These are phyloP conservation scores for Vicia villosa DNA, from an alignment of 306 rosid genomes.

Conservation along the genomic window DNA sequence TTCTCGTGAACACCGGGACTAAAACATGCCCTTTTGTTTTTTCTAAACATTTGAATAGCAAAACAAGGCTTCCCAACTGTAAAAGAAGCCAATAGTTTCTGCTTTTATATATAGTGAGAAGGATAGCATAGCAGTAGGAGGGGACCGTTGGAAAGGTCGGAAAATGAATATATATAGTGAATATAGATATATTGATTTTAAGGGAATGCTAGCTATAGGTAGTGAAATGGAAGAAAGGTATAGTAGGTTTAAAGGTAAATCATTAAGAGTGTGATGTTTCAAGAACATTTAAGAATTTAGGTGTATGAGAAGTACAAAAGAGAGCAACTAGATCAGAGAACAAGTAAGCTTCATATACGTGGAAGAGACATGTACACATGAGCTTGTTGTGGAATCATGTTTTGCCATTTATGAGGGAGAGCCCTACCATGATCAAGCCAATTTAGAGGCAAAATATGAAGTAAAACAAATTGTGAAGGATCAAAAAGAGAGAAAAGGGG, in stretches of 20 bases:
- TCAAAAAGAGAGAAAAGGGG: slow-evolving; percentile 21
- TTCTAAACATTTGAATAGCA: slow-evolving; percentile 57
- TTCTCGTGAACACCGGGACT: slow-evolving; percentile 76
- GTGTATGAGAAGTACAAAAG: slow-evolving; percentile 21
- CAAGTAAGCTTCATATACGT: slow-evolving; percentile 29
- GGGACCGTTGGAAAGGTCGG: slow-evolving; percentile 40
- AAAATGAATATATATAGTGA: slow-evolving; percentile 28
- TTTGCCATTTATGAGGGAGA: slow-evolving; percentile 34
- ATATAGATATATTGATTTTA: background rate
- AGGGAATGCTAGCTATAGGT: slow-evolving; percentile 15
- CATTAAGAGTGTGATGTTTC: slow-evolving; percentile 33
- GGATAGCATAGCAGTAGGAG: slow-evolving; percentile 25
- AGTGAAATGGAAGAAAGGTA: slow-evolving; percentile 25
- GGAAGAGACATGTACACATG: slow-evolving; percentile 56
- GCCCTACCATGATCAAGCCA: slow-evolving; percentile 40
- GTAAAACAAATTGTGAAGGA: slow-evolving; percentile 29
- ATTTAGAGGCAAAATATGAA: slow-evolving; percentile 32
- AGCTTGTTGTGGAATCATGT: slow-evolving; percentile 15
- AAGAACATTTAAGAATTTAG: slow-evolving; percentile 23
- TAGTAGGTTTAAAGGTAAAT: slow-evolving; percentile 30
- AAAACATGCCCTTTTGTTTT: slow-evolving; percentile 62
- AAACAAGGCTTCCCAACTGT: background rate
- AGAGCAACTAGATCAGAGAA: slow-evolving; percentile 4
- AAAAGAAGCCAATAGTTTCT: slow-evolving; percentile 25
- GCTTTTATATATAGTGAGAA: slow-evolving; percentile 18